phyloP scores from a whole-genome alignment of 257 asterid genomes.

The Fraxinus pennsylvanica region DNA sequence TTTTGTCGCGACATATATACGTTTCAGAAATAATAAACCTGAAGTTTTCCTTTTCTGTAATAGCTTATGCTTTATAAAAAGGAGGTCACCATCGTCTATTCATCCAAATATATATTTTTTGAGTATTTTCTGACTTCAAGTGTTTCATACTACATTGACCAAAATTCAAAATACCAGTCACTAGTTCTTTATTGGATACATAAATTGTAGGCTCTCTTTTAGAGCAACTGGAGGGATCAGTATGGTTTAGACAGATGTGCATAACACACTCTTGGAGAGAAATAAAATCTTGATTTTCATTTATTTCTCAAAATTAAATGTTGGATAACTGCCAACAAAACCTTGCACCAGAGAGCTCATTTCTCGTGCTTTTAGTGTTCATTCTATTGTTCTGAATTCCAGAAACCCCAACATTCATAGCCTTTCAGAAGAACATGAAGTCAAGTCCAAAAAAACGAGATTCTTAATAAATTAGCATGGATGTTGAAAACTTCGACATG shows the following conservation, averaged over 20 bases:
- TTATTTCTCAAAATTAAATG: neutral
- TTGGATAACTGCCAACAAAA: neutral
- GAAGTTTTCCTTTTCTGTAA: neutral
- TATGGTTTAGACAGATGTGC: neutral
- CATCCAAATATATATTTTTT: neutral
- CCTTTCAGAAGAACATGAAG: constrained; percentile 6
- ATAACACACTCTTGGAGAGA: neutral
- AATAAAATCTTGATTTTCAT: neutral
- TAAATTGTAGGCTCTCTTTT: neutral
- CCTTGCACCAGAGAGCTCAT: constrained; percentile 11
- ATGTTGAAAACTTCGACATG: neutral
- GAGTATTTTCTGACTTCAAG: neutral
- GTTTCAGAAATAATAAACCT: neutral
- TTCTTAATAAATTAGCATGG: neutral
- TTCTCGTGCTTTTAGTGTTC: neutral
- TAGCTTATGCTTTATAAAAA: neutral
- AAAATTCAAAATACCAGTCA: neutral
- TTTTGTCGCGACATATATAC: neutral
- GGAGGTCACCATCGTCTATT: constrained; percentile 3
- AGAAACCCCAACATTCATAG: constrained; percentile 9
- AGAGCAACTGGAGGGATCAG: neutral
- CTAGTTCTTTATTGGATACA: neutral
- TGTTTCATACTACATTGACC: constrained; percentile 5
- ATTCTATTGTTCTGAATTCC: constrained; percentile 13
- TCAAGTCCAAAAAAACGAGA: neutral